Percentiles rank a stretch among this genome's conserved stretches.
These are phyloP conservation scores for Penicillium fuscoglaucum DNA, from an alignment of 2,329 filamentous ascomycete species.

Conservation along the genomic window DNA sequence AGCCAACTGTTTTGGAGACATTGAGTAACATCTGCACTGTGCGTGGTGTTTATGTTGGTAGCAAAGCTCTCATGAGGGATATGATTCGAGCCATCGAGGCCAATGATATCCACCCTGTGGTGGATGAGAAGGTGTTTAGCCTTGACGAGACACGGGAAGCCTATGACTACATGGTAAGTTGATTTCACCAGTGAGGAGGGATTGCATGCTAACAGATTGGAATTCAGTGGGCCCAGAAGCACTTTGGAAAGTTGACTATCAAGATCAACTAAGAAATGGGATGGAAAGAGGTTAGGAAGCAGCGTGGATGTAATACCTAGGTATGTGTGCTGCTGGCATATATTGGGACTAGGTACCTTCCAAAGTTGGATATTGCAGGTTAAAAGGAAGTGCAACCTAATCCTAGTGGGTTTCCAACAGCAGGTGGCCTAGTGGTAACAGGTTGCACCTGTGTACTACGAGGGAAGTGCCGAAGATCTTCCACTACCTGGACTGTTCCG, in stretches of 20 bases:
- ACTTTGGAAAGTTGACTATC: constrained; percentile 58
- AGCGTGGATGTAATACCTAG: too few species aligned
- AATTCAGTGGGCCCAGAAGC: constrained; percentile 50
- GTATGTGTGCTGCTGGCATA: background rate
- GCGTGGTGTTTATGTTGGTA: constrained; percentile 59
- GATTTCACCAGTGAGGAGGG: constrained; percentile 16
- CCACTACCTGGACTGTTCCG: background rate
- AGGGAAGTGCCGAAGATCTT: constrained; percentile 3
- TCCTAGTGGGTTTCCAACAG: background rate
- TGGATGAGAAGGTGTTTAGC: constrained; percentile 59
- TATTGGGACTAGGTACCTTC: too few species aligned
- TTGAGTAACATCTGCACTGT: constrained; percentile 56
- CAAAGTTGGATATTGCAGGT: too few species aligned
- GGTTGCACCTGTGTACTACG: background rate
- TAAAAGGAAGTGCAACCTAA: background rate
- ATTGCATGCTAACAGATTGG: constrained; percentile 20
- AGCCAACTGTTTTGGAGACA: constrained; percentile 55
- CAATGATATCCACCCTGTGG: constrained; percentile 59
- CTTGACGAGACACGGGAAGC: constrained; percentile 55
- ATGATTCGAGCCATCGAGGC: constrained; percentile 61
- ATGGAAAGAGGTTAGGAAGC: background rate
- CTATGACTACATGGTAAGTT: constrained; percentile 53
- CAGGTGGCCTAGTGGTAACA: background rate
- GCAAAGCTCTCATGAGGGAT: constrained; percentile 57
- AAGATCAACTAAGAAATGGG: constrained; percentile 36